phyloP scores from a whole-genome alignment of 2,329 filamentous ascomycete species.

The Fusarium sp. region DNA sequence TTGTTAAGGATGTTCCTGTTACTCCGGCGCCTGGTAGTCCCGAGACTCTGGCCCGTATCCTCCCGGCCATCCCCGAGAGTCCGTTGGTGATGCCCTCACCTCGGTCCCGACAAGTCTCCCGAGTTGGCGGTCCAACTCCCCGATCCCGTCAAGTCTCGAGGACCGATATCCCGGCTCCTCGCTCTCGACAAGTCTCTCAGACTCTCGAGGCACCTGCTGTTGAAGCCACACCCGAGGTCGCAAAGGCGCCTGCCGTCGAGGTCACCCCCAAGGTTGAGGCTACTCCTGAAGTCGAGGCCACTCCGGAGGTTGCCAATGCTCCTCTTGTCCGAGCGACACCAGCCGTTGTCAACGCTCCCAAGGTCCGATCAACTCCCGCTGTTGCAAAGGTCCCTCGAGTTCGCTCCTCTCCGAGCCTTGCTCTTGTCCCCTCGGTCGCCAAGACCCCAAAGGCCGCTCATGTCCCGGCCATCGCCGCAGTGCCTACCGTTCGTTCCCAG shows the following conservation, averaged over 20 bases:
- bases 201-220: conserved; percentile 23
- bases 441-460: not conserved
- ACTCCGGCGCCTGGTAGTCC: conserved; percentile 2
- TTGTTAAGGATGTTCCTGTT: not conserved
- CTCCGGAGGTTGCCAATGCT: not conserved
- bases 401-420: not conserved
- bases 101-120: conserved; percentile 32
- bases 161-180: conserved; percentile 7
- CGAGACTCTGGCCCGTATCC: conserved; percentile 14
- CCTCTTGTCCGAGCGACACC: conserved; percentile 11
- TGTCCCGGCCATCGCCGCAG: not conserved
- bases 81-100: conserved; percentile 25
- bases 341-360: conserved; percentile 6
- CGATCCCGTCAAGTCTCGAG: conserved; percentile 27
- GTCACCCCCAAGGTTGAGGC: not conserved
- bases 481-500: not conserved
- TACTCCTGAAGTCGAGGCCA: not conserved
- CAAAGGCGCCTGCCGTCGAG: not conserved
- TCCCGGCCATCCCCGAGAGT: conserved; percentile 34
- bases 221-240: not conserved
- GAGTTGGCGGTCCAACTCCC: not conserved
- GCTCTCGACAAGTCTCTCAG: conserved; percentile 29
- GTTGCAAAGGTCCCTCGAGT: conserved; percentile 2
- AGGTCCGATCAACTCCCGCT: not conserved
- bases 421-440: not conserved